Conservation (phyloP, 1,284 basidiomycete genomes). For the Golubevia pallescens region DNA sequence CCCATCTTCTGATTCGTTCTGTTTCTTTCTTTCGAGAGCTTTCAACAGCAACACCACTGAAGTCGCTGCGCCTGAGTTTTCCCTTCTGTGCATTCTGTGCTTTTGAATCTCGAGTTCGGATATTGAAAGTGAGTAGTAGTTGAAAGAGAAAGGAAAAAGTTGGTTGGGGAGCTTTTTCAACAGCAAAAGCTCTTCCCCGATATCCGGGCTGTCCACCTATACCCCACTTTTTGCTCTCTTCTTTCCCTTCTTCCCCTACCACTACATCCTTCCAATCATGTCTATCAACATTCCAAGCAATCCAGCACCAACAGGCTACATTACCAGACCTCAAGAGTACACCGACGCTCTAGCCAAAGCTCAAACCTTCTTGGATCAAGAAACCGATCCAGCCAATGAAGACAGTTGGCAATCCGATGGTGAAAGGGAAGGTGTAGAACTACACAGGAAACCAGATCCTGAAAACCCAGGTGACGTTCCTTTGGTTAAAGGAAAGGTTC, state of each 20-base stretch:
- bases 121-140: too few species aligned
- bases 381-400: constrained; percentile 28
- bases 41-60: too few species aligned
- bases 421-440: constrained; percentile 40
- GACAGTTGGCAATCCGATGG: constrained; percentile 46
- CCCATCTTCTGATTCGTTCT: too few species aligned
- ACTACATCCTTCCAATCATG: constrained; percentile 18
- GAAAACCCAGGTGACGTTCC: constrained; percentile 42
- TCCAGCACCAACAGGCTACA: constrained; percentile 20
- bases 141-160: too few species aligned
- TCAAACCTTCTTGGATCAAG: constrained; percentile 19
- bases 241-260: background rate
- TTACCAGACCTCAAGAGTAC: constrained; percentile 31
- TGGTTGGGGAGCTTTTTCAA: too few species aligned
- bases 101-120: too few species aligned
- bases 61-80: too few species aligned
- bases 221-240: too few species aligned
- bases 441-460: constrained; percentile 40
- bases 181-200: too few species aligned
- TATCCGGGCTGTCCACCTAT: too few species aligned
- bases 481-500: constrained; percentile 36
- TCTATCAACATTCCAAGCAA: constrained; percentile 38
- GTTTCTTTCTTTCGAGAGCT: too few species aligned
- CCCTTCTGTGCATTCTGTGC: too few species aligned
- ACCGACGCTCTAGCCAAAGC: constrained; percentile 34